Conservation (phyloP, 495 filamentous ascomycete genomes). For the Geoglossum glabrum region DNA sequence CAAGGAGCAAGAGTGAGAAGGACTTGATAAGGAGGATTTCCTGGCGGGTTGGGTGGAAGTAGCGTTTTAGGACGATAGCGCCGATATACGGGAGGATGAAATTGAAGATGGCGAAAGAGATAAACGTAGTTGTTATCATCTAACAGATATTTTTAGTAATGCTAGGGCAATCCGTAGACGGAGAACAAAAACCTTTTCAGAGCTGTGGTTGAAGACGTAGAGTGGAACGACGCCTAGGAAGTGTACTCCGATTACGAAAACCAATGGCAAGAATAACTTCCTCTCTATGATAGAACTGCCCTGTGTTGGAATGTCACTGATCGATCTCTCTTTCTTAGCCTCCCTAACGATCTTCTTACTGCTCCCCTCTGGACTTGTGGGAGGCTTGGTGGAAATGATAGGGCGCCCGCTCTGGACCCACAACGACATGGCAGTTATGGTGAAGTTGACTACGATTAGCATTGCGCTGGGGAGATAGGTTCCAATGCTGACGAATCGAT, state of each 20-base stretch:
- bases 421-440: slow-evolving; percentile 78
- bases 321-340: slow-evolving; percentile 14
- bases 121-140: slow-evolving; percentile 37
- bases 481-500: slow-evolving; percentile 92
- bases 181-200: slow-evolving; percentile 32
- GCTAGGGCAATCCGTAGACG: slow-evolving; percentile 3
- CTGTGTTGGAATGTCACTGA: slow-evolving; percentile 18
- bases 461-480: slow-evolving; percentile 95
- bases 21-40: slow-evolving; percentile 65
- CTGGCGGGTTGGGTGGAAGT: slow-evolving; percentile 36
- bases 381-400: neutral
- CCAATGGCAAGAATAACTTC: slow-evolving; percentile 57
- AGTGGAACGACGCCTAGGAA: slow-evolving; percentile 67
- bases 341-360: slow-evolving; percentile 13
- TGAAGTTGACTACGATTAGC: slow-evolving; percentile 85
- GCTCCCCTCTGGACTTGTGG: neutral
- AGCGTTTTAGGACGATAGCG: slow-evolving; percentile 28
- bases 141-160: slow-evolving; percentile 10
- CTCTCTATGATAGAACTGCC: slow-evolving; percentile 32
- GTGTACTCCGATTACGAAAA: slow-evolving; percentile 49
- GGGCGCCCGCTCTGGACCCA: slow-evolving; percentile 68
- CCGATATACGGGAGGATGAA: slow-evolving; percentile 35
- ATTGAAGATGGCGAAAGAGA: slow-evolving; percentile 35
- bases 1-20: slow-evolving; percentile 78
- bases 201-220: slow-evolving; percentile 64